Conservation (phyloP, 805 yeast species). For the Yarrowia bubula region DNA sequence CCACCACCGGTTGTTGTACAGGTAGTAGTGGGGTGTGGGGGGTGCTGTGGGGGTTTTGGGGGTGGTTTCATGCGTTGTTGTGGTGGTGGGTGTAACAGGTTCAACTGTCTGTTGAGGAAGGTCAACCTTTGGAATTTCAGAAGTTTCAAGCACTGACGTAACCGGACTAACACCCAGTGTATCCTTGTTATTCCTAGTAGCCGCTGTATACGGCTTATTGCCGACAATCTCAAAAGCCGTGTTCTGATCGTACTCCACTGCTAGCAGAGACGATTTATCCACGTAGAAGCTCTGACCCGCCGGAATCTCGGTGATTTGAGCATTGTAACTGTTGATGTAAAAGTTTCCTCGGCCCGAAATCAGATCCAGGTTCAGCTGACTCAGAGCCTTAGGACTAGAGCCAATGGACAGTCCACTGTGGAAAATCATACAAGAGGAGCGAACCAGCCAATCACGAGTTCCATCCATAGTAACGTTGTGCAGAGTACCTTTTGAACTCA, state of each 20-base stretch:
- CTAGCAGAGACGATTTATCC: neutral
- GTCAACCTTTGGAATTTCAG: neutral
- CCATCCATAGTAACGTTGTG: constrained; percentile 21
- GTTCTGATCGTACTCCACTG: constrained; percentile 19
- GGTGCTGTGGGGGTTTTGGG: neutral
- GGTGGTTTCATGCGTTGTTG: neutral
- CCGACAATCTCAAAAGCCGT: neutral
- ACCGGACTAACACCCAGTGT: constrained; percentile 7
- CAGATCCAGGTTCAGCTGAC: neutral
- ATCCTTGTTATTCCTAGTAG: neutral
- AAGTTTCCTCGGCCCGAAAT: constrained; percentile 24
- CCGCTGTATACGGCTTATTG: neutral
- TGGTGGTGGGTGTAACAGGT: neutral
- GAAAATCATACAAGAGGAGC: neutral
- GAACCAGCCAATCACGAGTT: constrained; percentile 24
- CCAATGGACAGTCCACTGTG: neutral
- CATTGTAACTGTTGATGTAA: constrained; percentile 7
- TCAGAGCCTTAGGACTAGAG: neutral
- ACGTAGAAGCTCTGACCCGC: constrained; percentile 8
- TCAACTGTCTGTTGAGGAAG: neutral
- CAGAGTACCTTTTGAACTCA: neutral
- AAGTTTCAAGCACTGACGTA: neutral
- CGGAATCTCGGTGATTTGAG: constrained; percentile 16
- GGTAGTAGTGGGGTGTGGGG: constrained; percentile 8
- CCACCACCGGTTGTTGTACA: constrained; percentile 24